These are phyloP conservation scores for Aquanectria penicillioides DNA, from an alignment of 2,329 filamentous ascomycete genomes.

Conservation along the genomic window DNA sequence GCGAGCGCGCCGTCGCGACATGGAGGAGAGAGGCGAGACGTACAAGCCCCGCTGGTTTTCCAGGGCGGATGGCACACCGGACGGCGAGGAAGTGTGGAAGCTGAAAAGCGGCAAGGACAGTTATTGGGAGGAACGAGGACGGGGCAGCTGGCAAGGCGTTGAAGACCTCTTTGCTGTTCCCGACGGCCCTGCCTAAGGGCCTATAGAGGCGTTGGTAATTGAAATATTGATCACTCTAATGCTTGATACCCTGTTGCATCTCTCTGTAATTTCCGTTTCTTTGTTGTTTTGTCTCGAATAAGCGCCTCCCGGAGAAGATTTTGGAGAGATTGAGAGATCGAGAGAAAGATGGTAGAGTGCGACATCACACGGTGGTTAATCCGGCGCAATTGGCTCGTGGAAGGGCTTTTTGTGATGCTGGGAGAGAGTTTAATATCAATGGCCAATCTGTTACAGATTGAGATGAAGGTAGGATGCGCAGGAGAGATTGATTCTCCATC, in stretches of 20 bases:
- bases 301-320: too few species aligned
- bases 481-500: not conserved
- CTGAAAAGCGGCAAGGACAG: conserved; percentile 84
- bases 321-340: too few species aligned
- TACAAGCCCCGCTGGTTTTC: conserved; percentile 88
- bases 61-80: conserved; percentile 67
- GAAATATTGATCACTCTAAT: conserved; percentile 6
- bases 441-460: conserved; percentile 9
- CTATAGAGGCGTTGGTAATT: conserved; percentile 30
- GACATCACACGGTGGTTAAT: too few species aligned
- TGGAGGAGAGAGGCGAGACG: conserved; percentile 78
- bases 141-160: conserved; percentile 71
- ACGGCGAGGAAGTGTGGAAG: conserved; percentile 77
- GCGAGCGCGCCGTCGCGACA: conserved; percentile 74
- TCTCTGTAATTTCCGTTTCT: too few species aligned
- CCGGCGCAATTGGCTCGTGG: not conserved
- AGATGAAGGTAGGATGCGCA: conserved; percentile 10
- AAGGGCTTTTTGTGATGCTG: not conserved
- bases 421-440: not conserved
- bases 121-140: conserved; percentile 90
- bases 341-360: too few species aligned
- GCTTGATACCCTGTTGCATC: too few species aligned
- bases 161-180: conserved; percentile 59
- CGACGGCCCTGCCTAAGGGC: conserved; percentile 24
- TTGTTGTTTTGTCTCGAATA: too few species aligned